Percentiles rank a stretch among this genome's conserved stretches.
Conservation (phyloP, 2,329 filamentous ascomycete species). For the Colletotrichum sp. region DNA sequence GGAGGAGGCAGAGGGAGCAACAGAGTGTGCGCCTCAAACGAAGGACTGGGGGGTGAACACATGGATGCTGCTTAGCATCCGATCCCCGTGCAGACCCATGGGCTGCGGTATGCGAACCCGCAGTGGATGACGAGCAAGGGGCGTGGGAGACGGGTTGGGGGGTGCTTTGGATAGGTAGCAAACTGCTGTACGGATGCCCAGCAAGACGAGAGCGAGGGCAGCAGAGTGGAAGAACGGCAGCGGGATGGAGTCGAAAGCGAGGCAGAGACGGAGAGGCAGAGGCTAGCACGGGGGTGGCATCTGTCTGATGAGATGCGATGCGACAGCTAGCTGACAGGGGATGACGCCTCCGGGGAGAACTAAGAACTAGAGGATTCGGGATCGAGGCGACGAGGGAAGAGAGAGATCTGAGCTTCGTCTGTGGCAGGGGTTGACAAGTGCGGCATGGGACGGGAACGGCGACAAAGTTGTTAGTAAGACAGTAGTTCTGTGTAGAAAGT, state of each 20-base stretch:
- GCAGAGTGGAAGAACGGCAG: background rate
- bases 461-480: background rate
- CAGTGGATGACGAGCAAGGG: background rate
- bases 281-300: background rate
- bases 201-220: background rate
- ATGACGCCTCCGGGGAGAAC: background rate
- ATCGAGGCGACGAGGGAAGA: background rate
- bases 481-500: accelerated
- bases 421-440: background rate
- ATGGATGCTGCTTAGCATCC: slow-evolving; percentile 10
- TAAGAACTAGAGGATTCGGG: background rate
- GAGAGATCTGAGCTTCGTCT: background rate
- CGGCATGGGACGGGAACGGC: background rate
- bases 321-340: background rate
- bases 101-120: background rate
- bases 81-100: slow-evolving; percentile 4
- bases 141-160: background rate
- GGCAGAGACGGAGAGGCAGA: background rate
- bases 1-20: background rate
- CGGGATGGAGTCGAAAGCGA: background rate
- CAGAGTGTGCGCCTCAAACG: slow-evolving; percentile 7
- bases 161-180: background rate
- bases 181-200: background rate
- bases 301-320: slow-evolving; percentile 3
- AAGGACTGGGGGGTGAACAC: background rate